Conservation (phyloP, 768 basidiomycete species). For the Amanita polypyramis region DNA sequence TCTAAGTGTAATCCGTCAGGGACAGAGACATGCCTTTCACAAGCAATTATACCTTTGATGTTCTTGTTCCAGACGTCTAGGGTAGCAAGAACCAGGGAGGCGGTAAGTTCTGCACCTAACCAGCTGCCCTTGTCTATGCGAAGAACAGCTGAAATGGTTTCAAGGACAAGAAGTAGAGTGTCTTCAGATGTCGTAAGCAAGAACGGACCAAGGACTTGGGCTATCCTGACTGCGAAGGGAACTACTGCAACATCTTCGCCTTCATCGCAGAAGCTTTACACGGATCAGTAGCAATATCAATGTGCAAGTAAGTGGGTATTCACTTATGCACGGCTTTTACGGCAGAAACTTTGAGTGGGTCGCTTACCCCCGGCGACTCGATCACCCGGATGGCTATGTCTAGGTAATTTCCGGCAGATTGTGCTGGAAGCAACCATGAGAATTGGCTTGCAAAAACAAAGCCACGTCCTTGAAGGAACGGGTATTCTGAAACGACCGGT, state of each 20-base stretch:
- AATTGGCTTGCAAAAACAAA: slow-evolving; percentile 94
- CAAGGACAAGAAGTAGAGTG: slow-evolving; percentile 78
- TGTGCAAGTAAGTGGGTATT: slow-evolving; percentile 13
- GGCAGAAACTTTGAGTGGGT: slow-evolving; percentile 92
- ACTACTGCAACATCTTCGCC: slow-evolving; percentile 49
- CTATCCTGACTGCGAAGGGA: slow-evolving; percentile 63
- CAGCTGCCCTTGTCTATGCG: slow-evolving; percentile 65
- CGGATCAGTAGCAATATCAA: slow-evolving; percentile 8
- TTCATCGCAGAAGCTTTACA: slow-evolving; percentile 55
- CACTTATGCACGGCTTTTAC: slow-evolving; percentile 92
- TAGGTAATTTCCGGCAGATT: slow-evolving; percentile 77
- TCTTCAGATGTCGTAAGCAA: slow-evolving; percentile 74
- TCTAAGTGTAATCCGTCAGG: slow-evolving; percentile 29
- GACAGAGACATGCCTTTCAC: background rate
- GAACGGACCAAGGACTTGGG: slow-evolving; percentile 78
- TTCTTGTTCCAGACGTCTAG: slow-evolving; percentile 83
- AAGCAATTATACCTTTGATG: slow-evolving; percentile 51
- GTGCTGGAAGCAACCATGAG: slow-evolving; percentile 57
- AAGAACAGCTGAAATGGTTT: slow-evolving; percentile 73
- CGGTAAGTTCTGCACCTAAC: slow-evolving; percentile 58
- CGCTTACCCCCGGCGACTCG: slow-evolving; percentile 54
- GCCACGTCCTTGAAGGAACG: slow-evolving; percentile 90
- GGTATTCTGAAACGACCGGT: slow-evolving; percentile 43
- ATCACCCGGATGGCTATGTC: slow-evolving; percentile 81
- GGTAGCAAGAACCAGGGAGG: slow-evolving; percentile 52